These are phyloP conservation scores for Penicillium flavigenum DNA, from an alignment of 495 filamentous ascomycete genomes.

Conservation along the genomic window DNA sequence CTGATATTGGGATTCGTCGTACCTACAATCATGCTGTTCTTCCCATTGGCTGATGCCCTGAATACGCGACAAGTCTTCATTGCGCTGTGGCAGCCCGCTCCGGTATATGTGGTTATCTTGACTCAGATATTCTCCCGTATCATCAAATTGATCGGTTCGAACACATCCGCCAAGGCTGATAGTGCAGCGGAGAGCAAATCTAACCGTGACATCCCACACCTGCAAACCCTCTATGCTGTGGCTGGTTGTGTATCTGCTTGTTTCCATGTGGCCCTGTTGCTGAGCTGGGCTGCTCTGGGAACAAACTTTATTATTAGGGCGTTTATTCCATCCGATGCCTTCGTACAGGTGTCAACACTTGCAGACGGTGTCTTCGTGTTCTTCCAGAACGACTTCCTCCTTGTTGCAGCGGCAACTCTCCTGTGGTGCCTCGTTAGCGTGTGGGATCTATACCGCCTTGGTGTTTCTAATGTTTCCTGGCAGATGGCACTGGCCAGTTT, in stretches of 20 bases:
- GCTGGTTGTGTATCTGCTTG: slow-evolving; percentile 17
- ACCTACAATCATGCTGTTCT: slow-evolving; percentile 16
- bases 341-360: slow-evolving; percentile 13
- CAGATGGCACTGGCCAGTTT: neutral
- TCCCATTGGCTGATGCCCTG: slow-evolving; percentile 10
- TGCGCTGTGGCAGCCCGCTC: slow-evolving; percentile 19
- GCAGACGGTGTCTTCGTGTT: slow-evolving; percentile 21
- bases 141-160: neutral
- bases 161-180: neutral
- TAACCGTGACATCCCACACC: slow-evolving; percentile 4
- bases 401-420: slow-evolving; percentile 13
- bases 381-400: slow-evolving; percentile 23
- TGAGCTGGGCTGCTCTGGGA: slow-evolving; percentile 5
- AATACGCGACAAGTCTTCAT: slow-evolving; percentile 12
- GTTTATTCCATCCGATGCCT: slow-evolving; percentile 12
- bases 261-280: slow-evolving; percentile 13
- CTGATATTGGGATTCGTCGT: slow-evolving; percentile 18
- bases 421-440: slow-evolving; percentile 18
- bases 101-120: slow-evolving; percentile 13
- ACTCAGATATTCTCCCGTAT: slow-evolving; percentile 11
- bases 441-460: slow-evolving; percentile 20
- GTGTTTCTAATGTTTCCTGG: slow-evolving; percentile 14
- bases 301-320: slow-evolving; percentile 3
- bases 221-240: slow-evolving; percentile 12
- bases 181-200: neutral